These are phyloP conservation scores for Perilla frutescens DNA, from an alignment of 257 asterid species.

Conservation along the genomic window DNA sequence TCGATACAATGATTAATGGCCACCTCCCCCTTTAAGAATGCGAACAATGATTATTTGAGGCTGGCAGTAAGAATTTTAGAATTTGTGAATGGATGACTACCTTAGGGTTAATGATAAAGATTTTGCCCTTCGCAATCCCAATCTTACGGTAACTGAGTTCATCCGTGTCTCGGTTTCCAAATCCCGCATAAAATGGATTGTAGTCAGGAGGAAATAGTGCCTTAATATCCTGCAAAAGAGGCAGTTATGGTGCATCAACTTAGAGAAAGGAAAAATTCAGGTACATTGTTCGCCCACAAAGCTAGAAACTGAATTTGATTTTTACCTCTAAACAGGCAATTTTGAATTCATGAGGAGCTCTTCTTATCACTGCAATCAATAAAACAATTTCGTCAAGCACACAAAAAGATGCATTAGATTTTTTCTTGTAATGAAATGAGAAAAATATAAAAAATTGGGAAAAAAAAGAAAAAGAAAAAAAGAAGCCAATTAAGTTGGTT, in stretches of 20 bases:
- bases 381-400: constrained; percentile 24
- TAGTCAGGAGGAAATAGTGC: constrained; percentile 93
- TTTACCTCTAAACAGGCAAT: constrained; percentile 97
- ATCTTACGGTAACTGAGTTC: constrained; percentile 98
- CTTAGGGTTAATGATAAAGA: constrained; percentile 97
- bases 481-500: background rate
- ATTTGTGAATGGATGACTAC: constrained; percentile 39
- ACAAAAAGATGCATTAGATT: background rate
- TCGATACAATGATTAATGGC: constrained; percentile 90
- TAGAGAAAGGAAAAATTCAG: background rate
- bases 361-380: constrained; percentile 75
- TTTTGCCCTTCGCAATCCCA: constrained; percentile 98
- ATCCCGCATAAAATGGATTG: constrained; percentile 98
- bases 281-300: constrained; percentile 4
- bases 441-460: background rate
- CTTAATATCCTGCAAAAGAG: constrained; percentile 81
- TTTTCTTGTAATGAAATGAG: background rate
- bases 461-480: background rate
- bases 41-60: background rate
- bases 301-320: background rate
- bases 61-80: background rate
- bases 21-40: constrained; percentile 84
- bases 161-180: constrained; percentile 96
- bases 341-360: constrained; percentile 99
- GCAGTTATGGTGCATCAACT: constrained; percentile 9